phyloP scores from a whole-genome alignment of 2,329 filamentous ascomycete genomes.

The Colletotrichum cuscutae region DNA sequence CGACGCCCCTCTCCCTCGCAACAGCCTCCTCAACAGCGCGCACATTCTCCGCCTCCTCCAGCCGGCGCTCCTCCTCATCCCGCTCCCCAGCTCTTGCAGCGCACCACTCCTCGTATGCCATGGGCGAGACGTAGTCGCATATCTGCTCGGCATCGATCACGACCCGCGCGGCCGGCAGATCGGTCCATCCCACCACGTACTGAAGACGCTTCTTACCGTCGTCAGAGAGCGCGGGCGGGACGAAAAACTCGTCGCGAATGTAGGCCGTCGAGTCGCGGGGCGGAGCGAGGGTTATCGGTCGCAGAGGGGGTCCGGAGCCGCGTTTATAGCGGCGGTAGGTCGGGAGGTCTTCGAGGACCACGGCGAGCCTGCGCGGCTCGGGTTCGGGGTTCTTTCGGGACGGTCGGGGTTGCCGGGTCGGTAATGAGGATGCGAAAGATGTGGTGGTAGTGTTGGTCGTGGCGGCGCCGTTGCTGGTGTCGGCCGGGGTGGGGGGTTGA shows the following conservation, averaged over 20 bases:
- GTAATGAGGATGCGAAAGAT: background rate
- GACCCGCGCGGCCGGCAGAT: conserved; percentile 59
- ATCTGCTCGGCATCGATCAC: conserved; percentile 59
- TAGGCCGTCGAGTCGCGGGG: conserved; percentile 63
- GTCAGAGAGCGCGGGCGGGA: conserved; percentile 48
- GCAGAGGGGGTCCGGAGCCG: conserved; percentile 59
- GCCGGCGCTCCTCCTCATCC: conserved; percentile 49
- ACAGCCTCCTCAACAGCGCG: conserved; percentile 17
- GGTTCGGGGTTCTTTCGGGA: background rate
- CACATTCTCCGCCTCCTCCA: conserved; percentile 40
- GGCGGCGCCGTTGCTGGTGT: background rate
- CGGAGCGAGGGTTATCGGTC: conserved; percentile 59
- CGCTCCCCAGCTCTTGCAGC: conserved; percentile 54
- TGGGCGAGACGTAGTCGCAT: conserved; percentile 68
- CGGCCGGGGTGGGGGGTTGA: background rate
- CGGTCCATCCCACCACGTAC: conserved; percentile 66
- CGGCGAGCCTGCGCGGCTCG: conserved; percentile 18
- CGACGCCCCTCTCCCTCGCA: background rate
- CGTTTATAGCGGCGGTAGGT: conserved; percentile 46
- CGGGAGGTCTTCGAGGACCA: conserved; percentile 25
- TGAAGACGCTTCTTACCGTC: conserved; percentile 57
- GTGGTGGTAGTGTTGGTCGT: background rate
- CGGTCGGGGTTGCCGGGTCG: background rate
- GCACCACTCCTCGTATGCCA: conserved; percentile 67
- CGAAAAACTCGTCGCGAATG: conserved; percentile 64